Percentiles rank a stretch among this genome's conserved stretches.
These are phyloP conservation scores for Beauveria brongniartii DNA, from an alignment of 2,329 filamentous ascomycete genomes.

Conservation along the genomic window DNA sequence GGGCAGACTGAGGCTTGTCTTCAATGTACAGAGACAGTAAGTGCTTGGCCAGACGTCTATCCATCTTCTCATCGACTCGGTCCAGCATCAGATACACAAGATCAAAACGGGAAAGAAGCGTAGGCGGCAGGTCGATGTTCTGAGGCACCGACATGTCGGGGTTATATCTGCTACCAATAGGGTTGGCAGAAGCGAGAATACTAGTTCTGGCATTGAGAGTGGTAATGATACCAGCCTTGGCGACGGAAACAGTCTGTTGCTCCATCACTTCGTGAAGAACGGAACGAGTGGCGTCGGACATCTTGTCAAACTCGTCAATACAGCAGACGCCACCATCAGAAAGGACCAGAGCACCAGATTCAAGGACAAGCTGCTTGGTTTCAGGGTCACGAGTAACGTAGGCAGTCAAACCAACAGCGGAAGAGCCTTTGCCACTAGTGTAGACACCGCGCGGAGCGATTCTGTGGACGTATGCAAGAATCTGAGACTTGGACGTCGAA, in stretches of 20 bases:
- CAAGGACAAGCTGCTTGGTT: constrained; percentile 70
- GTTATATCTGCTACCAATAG: constrained; percentile 97
- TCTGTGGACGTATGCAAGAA: constrained; percentile 92
- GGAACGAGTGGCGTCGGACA: constrained; percentile 70
- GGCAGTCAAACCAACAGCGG: constrained; percentile 72
- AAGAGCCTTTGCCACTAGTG: constrained; percentile 74
- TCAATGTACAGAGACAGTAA: constrained; percentile 95
- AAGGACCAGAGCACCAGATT: constrained; percentile 70
- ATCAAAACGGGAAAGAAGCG: constrained; percentile 90
- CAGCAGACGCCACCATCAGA: constrained; percentile 79
- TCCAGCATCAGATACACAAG: constrained; percentile 95
- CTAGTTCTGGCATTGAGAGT: constrained; percentile 93
- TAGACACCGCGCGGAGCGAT: constrained; percentile 86
- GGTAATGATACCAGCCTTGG: constrained; percentile 91
- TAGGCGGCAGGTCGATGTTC: constrained; percentile 95
- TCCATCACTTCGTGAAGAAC: constrained; percentile 86
- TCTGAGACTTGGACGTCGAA: constrained; percentile 91
- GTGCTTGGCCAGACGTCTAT: constrained; percentile 84
- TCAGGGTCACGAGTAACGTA: constrained; percentile 76
- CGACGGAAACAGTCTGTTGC: constrained; percentile 77
- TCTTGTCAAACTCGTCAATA: constrained; percentile 82
- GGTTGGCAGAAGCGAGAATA: constrained; percentile 94
- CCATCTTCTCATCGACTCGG: constrained; percentile 80
- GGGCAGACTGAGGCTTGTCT: constrained; percentile 80
- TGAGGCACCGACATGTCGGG: constrained; percentile 91